These are phyloP conservation scores for Strobilomyces dryophilus DNA, from an alignment of 768 basidiomycete genomes.

Conservation along the genomic window DNA sequence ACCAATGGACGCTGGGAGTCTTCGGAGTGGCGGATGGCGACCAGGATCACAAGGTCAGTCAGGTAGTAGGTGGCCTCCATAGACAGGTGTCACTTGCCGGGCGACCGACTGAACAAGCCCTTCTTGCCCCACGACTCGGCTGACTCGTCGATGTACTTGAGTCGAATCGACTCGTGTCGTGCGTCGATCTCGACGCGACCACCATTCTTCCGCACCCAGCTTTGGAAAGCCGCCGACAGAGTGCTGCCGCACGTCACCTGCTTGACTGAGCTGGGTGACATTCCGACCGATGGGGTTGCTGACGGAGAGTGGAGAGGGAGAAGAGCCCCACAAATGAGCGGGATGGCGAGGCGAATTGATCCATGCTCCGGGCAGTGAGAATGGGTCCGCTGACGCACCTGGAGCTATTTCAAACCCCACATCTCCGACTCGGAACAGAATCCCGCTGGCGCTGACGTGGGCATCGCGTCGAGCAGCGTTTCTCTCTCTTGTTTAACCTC, in stretches of 20 bases:
- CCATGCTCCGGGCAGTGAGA: slow-evolving; percentile 16
- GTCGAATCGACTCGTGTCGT: slow-evolving; percentile 13
- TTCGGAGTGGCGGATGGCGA: no score
- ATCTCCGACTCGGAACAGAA: no score
- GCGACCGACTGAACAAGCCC: slow-evolving; percentile 19
- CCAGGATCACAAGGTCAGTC: no score
- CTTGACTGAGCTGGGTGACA: slow-evolving; percentile 21
- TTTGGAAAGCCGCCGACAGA: slow-evolving; percentile 23
- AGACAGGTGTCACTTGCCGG: slow-evolving; percentile 3
- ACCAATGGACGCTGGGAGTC: no score
- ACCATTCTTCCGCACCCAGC: slow-evolving; percentile 17
- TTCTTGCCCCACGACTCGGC: background rate
- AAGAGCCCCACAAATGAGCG: slow-evolving; percentile 19
- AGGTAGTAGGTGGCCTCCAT: no score
- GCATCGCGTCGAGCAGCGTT: no score
- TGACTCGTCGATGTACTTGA: slow-evolving; percentile 21
- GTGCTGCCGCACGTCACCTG: slow-evolving; percentile 12
- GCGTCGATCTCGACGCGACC: slow-evolving; percentile 15
- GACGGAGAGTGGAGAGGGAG: slow-evolving; percentile 15
- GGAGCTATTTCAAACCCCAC: no score
- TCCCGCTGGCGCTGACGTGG: no score
- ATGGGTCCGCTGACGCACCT: slow-evolving; percentile 18
- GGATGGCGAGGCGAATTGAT: slow-evolving; percentile 11
- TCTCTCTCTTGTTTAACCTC: no score
- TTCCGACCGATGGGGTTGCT: slow-evolving; percentile 9